Conservation (phyloP, 1,139 yeast genomes). For the Zygotorulaspora mrakii region DNA sequence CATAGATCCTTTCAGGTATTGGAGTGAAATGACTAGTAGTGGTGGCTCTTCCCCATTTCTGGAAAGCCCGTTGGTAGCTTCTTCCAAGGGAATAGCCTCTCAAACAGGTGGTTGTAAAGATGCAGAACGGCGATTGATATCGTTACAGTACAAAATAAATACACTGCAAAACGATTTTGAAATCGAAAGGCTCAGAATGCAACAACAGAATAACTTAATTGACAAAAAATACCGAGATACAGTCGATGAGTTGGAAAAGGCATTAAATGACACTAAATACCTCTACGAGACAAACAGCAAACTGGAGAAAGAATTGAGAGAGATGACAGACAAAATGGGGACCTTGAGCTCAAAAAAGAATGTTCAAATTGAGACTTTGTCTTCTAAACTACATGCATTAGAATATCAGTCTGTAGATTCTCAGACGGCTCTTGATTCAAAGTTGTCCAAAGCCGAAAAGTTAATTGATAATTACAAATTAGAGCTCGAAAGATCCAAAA, state of each 20-base stretch:
- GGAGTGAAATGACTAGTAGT: conserved; percentile 27
- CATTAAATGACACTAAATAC: conserved; percentile 25
- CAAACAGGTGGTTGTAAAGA: conserved; percentile 15
- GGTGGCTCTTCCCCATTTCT: conserved; percentile 49
- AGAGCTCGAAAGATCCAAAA: conserved; percentile 21
- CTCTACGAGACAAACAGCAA: conserved; percentile 42
- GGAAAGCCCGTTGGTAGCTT: conserved; percentile 39
- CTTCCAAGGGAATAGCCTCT: conserved; percentile 9
- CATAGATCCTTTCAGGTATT: too few species aligned
- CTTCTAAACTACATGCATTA: conserved; percentile 15
- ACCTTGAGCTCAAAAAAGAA: conserved; percentile 28
- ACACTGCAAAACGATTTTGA: conserved; percentile 32
- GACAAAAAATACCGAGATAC: conserved; percentile 30
- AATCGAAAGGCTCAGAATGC: conserved; percentile 26
- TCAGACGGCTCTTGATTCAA: conserved; percentile 17
- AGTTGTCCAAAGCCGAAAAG: conserved; percentile 15
- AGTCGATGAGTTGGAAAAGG: conserved; percentile 29
- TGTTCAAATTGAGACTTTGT: conserved; percentile 21
- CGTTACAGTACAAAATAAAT: conserved; percentile 27
- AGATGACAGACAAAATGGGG: conserved; percentile 32
- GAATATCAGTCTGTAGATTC: conserved; percentile 24
- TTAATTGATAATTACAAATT: conserved; percentile 19
- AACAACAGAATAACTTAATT: conserved; percentile 23
- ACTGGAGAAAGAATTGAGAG: conserved; percentile 34
- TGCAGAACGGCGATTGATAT: conserved; percentile 21